phyloP scores from a whole-genome alignment of 2,329 filamentous ascomycete species.

The Exophiala lecanii-corni region DNA sequence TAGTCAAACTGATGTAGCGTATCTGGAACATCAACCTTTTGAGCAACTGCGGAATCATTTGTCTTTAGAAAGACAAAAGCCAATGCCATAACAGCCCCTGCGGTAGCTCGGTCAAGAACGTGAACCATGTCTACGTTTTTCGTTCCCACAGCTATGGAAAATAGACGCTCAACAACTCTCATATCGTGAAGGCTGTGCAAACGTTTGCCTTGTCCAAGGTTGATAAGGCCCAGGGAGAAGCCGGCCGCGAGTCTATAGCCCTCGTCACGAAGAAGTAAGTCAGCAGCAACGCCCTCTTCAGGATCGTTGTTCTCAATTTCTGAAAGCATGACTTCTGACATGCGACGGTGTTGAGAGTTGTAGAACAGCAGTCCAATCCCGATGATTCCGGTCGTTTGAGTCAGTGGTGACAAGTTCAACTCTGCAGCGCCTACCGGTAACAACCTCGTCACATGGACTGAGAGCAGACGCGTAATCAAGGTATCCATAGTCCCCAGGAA shows the following conservation, averaged over 20 bases:
- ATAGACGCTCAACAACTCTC: conserved; percentile 81
- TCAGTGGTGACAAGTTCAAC: conserved; percentile 84
- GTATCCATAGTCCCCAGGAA: conserved; percentile 98
- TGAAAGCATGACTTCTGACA: conserved; percentile 98
- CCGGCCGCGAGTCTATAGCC: conserved; percentile 94
- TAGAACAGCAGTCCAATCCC: conserved; percentile 92
- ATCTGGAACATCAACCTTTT: conserved; percentile 89
- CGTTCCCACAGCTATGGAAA: conserved; percentile 78
- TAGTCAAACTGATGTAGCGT: conserved; percentile 92
- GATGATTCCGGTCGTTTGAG: conserved; percentile 95
- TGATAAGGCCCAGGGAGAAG: conserved; percentile 90
- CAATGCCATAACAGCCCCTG: conserved; percentile 86
- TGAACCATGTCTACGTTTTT: conserved; percentile 92
- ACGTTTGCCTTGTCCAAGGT: conserved; percentile 84
- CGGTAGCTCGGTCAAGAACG: conserved; percentile 84
- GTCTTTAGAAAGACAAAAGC: conserved; percentile 97
- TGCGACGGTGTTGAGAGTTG: conserved; percentile 90
- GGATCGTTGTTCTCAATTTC: conserved; percentile 87
- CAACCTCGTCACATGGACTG: conserved; percentile 94
- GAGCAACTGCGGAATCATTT: conserved; percentile 77
- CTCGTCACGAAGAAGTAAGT: conserved; percentile 82
- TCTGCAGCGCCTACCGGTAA: conserved; percentile 88
- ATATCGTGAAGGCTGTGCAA: conserved; percentile 88
- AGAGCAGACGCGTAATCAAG: conserved; percentile 84
- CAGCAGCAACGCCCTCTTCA: conserved; percentile 62